phyloP scores from a whole-genome alignment of 192 early-diverging fungal species.

The Backusella liffmaniae region DNA sequence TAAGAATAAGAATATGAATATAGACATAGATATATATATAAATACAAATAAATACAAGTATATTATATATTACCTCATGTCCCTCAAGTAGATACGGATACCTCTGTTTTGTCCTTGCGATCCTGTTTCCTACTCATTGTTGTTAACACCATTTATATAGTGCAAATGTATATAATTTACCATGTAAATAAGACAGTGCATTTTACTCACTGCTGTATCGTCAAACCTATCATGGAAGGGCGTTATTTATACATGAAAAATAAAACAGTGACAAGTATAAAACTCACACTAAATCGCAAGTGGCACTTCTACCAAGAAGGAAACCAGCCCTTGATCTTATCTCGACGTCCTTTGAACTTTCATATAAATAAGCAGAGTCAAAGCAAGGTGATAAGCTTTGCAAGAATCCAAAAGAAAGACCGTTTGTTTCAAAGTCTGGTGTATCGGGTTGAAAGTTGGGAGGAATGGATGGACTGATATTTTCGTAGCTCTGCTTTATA shows the following conservation, averaged over 20 bases:
- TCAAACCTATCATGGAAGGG: background rate
- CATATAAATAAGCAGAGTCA: background rate
- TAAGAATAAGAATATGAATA: background rate
- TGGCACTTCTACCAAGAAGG: background rate
- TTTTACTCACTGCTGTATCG: background rate
- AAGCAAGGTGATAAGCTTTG: background rate
- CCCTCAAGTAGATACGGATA: slow-evolving; percentile 18
- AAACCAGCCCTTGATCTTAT: background rate
- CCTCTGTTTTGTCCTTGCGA: background rate
- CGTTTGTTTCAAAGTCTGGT: background rate
- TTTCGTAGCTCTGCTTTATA: background rate
- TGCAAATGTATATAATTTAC: background rate
- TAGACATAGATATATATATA: background rate
- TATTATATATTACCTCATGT: background rate
- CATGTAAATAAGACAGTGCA: slow-evolving; percentile 21
- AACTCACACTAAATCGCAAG: slow-evolving; percentile 11
- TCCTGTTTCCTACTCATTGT: slow-evolving; percentile 12
- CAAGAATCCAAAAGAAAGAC: background rate
- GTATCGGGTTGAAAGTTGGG: background rate
- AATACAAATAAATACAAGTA: too few species aligned
- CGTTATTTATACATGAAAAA: background rate
- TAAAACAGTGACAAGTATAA: background rate
- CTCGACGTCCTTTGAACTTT: background rate
- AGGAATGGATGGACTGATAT: background rate
- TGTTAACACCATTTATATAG: background rate